These are phyloP conservation scores for Hamamelis virginiana DNA, from an alignment of 164 flowering plant species.

Conservation along the genomic window DNA sequence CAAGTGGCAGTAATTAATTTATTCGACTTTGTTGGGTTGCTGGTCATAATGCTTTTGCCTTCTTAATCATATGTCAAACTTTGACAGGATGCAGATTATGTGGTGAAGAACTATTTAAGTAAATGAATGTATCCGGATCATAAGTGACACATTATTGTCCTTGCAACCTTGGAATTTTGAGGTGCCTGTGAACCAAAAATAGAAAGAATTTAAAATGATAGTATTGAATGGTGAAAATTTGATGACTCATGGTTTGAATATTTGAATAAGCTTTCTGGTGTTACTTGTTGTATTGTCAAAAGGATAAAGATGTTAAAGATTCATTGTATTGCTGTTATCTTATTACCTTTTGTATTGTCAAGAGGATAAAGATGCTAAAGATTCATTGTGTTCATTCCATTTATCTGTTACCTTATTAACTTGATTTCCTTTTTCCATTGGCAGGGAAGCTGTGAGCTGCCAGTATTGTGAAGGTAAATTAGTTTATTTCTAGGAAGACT, in stretches of 20 bases:
- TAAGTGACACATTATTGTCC: too few species aligned
- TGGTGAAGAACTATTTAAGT: background rate
- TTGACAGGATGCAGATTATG: background rate
- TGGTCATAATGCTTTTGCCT: background rate
- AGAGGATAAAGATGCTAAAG: too few species aligned
- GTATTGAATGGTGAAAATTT: background rate
- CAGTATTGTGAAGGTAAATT: constrained; percentile 72
- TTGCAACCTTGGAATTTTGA: too few species aligned
- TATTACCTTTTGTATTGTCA: background rate
- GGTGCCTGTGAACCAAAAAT: too few species aligned
- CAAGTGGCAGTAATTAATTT: too few species aligned
- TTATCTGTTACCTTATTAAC: background rate
- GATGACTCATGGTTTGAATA: background rate
- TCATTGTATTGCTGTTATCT: background rate
- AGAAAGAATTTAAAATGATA: background rate
- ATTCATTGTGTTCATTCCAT: background rate
- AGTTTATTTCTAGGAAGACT: background rate
- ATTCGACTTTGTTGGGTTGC: background rate
- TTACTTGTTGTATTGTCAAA: background rate
- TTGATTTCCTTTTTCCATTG: constrained; percentile 17
- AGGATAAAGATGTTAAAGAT: background rate
- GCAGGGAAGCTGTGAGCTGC: constrained; percentile 95
- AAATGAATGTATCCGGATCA: too few species aligned
- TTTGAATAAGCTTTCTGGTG: background rate
- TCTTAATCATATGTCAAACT: background rate